These are phyloP conservation scores for Cercospora sp. DNA, from an alignment of 2,329 filamentous ascomycete species.

Conservation along the genomic window DNA sequence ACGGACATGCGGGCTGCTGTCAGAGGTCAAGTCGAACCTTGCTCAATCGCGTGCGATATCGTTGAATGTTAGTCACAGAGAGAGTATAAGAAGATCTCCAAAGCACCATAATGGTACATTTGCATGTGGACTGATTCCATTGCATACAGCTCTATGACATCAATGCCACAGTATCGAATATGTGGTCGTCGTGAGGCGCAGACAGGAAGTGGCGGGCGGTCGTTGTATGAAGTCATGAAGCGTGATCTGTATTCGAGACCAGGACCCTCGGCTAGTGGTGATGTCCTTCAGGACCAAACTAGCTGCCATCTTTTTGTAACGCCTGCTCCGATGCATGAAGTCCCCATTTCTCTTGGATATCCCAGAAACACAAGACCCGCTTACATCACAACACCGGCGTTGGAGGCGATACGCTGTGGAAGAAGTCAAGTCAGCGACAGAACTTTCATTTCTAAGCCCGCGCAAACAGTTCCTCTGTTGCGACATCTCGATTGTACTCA, in stretches of 20 bases:
- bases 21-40: background rate
- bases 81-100: background rate
- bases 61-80: background rate
- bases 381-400: slow-evolving; percentile 99
- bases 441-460: background rate
- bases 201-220: background rate
- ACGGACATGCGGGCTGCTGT: background rate
- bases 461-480: background rate
- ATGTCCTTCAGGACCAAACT: slow-evolving; percentile 4
- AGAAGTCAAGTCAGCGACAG: background rate
- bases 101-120: background rate
- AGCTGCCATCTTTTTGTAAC: slow-evolving; percentile 21
- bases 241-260: slow-evolving; percentile 21
- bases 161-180: background rate
- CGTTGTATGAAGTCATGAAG: slow-evolving; percentile 9
- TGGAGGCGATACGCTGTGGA: slow-evolving; percentile 93
- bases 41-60: background rate
- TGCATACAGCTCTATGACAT: slow-evolving; percentile 2
- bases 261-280: slow-evolving; percentile 11
- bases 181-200: background rate
- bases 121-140: slow-evolving; percentile 1
- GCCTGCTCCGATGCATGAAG: slow-evolving; percentile 29
- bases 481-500: slow-evolving; percentile 53
- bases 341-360: slow-evolving; percentile 16
- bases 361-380: slow-evolving; percentile 16